These are phyloP conservation scores for Flaveria trinervia DNA, from an alignment of 129 eudicot species.

Conservation along the genomic window DNA sequence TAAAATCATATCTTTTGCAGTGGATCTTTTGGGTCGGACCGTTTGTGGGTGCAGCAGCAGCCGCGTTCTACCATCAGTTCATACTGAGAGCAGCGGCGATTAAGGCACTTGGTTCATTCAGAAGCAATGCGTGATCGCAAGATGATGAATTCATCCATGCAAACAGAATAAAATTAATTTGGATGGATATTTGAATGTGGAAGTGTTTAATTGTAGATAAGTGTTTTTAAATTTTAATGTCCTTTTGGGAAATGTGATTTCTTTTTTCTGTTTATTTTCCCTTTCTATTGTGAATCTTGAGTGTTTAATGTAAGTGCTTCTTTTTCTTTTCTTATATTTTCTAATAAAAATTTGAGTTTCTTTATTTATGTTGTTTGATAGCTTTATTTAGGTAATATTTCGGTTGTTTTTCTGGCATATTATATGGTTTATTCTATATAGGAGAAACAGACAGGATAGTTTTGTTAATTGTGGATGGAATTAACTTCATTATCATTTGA, in stretches of 20 bases:
- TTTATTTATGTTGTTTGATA: not conserved
- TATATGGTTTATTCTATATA: not conserved
- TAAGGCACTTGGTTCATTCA: constrained; percentile 78
- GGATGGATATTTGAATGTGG: constrained; percentile 33
- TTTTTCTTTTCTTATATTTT: not conserved
- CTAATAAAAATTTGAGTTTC: not conserved
- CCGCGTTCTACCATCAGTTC: constrained; percentile 78
- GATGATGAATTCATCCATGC: not conserved
- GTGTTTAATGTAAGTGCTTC: constrained; percentile 29
- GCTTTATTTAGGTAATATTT: not conserved
- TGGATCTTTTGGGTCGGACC: constrained; percentile 94
- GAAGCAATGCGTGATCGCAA: constrained; percentile 49
- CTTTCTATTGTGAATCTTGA: constrained; percentile 31
- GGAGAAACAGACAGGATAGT: not conserved
- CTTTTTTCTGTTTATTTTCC: not conserved
- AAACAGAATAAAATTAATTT: not conserved
- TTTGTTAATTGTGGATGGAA: not conserved
- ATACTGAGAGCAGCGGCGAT: constrained; percentile 67
- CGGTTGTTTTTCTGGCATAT: not conserved
- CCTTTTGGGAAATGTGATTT: constrained; percentile 20
- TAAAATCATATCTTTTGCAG: constrained; percentile 30
- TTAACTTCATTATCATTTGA: too few relatives aligned
- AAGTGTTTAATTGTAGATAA: constrained; percentile 43
- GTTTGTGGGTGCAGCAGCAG: constrained; percentile 67
- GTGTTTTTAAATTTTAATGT: constrained; percentile 12